phyloP scores from a whole-genome alignment of 225 moss, liverwort and hornwort species.

The Takakia lepidozioides region DNA sequence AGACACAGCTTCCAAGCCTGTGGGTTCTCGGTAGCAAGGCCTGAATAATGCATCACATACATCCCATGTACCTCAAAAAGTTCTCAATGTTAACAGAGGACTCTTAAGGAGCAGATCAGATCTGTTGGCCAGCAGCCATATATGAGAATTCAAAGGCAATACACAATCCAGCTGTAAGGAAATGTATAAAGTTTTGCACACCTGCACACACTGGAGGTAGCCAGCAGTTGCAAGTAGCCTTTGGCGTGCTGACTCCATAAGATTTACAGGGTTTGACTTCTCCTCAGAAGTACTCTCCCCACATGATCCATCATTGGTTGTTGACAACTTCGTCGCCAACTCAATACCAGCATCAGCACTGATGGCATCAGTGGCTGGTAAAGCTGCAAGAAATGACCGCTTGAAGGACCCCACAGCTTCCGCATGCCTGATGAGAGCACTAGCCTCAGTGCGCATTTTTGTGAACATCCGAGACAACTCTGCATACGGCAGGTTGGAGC shows the following conservation, averaged over 20 bases:
- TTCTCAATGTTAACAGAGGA: too few species aligned
- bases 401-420: constrained; percentile 55
- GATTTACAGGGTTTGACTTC: constrained; percentile 48
- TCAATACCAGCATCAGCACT: constrained; percentile 74
- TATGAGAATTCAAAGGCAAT: too few species aligned
- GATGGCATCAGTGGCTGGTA: constrained; percentile 47
- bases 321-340: constrained; percentile 37
- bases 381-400: constrained; percentile 28
- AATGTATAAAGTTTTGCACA: constrained; percentile 25
- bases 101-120: too few species aligned
- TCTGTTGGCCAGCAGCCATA: too few species aligned
- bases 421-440: constrained; percentile 67
- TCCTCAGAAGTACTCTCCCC: constrained; percentile 47
- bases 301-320: constrained; percentile 18
- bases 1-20: too few species aligned
- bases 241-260: constrained; percentile 71
- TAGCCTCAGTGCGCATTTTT: constrained; percentile 85
- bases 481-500: constrained; percentile 57
- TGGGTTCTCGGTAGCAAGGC: too few species aligned
- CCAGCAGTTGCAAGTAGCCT: constrained; percentile 84
- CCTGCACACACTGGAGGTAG: constrained; percentile 82
- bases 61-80: too few species aligned
- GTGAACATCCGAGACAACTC: constrained; percentile 65
- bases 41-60: too few species aligned
- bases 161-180: too few species aligned